phyloP scores from a whole-genome alignment of 164 flowering plant species.

The Piper longum region DNA sequence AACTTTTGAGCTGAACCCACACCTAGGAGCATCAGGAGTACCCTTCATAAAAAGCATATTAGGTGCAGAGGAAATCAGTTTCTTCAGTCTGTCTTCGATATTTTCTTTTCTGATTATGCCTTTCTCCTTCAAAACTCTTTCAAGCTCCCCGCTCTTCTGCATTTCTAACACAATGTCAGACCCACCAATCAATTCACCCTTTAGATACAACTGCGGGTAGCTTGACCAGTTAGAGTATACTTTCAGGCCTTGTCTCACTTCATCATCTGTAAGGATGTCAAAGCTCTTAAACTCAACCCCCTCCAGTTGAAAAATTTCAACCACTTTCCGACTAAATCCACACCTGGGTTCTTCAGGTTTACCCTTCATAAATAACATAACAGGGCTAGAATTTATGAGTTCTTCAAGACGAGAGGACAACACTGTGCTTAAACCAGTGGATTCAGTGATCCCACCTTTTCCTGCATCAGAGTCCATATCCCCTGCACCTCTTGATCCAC shows the following conservation, averaged over 20 bases:
- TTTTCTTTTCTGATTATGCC: slow-evolving; percentile 28
- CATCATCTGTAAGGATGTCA: slow-evolving; percentile 75
- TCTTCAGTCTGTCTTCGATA: slow-evolving; percentile 56
- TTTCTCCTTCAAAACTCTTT: slow-evolving; percentile 54
- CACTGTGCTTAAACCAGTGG: slow-evolving; percentile 47
- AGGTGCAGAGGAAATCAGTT: slow-evolving; percentile 40
- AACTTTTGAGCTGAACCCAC: slow-evolving; percentile 93
- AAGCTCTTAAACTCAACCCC: slow-evolving; percentile 57
- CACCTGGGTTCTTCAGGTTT: slow-evolving; percentile 78
- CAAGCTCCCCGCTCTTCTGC: slow-evolving; percentile 89
- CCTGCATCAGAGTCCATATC: slow-evolving; percentile 4
- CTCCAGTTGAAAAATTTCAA: slow-evolving; percentile 69
- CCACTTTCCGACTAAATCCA: slow-evolving; percentile 85
- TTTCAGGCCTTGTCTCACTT: slow-evolving; percentile 88
- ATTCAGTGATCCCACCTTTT: slow-evolving; percentile 36
- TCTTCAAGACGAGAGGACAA: slow-evolving; percentile 34
- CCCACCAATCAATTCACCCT: slow-evolving; percentile 87
- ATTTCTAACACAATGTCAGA: slow-evolving; percentile 84
- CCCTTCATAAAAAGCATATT: slow-evolving; percentile 97
- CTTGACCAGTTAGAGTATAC: slow-evolving; percentile 82
- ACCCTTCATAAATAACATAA: slow-evolving; percentile 91
- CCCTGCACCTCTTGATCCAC: slow-evolving; percentile 10
- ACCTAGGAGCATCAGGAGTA: slow-evolving; percentile 69
- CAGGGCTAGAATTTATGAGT: slow-evolving; percentile 50
- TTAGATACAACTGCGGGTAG: slow-evolving; percentile 79